A percentile compares a stretch with the other conserved stretches of the same genome.
Evolutionary conservation across 2,329 filamentous ascomycete genomes (phyloP).

Genomic region (Pleomassaria siparia): DNA sequence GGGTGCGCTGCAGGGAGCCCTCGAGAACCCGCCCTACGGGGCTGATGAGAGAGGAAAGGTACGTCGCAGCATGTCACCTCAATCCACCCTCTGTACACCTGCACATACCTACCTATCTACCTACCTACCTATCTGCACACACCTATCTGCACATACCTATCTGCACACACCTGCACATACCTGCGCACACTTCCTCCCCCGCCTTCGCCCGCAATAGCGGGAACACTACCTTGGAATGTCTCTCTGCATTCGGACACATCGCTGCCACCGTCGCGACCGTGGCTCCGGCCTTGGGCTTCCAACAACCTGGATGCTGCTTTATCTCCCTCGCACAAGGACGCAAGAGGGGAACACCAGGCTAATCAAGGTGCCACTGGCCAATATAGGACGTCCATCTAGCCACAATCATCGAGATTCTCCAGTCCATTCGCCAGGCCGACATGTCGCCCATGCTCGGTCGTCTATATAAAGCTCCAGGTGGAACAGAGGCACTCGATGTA

Average conservation of each 20-base stretch:
- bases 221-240: constrained; percentile 22
- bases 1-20: constrained; percentile 78
- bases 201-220: constrained; percentile 13
- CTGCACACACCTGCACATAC: too few species aligned
- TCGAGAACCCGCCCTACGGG: constrained; percentile 80
- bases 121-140: constrained; percentile 5
- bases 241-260: constrained; percentile 19
- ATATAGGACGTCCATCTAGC: constrained; percentile 78
- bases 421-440: constrained; percentile 93
- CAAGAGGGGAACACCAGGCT: constrained; percentile 24
- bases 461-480: constrained; percentile 76
- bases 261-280: constrained; percentile 21
- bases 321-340: constrained; percentile 22
- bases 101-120: constrained; percentile 5
- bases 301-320: constrained; percentile 19
- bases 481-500: constrained; percentile 79
- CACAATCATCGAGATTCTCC: constrained; percentile 88
- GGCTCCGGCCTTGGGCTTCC: constrained; percentile 25
- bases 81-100: constrained; percentile 1
- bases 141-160: too few species aligned
- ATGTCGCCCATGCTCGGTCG: constrained; percentile 86
- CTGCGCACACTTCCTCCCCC: neutral
- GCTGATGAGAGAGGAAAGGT: constrained; percentile 57
- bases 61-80: constrained; percentile 29
- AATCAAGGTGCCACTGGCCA: constrained; percentile 24